Percentiles rank a stretch among this genome's conserved stretches.
Conservation (phyloP, 495 filamentous ascomycete species). For the Penicillium bovifimosum region DNA sequence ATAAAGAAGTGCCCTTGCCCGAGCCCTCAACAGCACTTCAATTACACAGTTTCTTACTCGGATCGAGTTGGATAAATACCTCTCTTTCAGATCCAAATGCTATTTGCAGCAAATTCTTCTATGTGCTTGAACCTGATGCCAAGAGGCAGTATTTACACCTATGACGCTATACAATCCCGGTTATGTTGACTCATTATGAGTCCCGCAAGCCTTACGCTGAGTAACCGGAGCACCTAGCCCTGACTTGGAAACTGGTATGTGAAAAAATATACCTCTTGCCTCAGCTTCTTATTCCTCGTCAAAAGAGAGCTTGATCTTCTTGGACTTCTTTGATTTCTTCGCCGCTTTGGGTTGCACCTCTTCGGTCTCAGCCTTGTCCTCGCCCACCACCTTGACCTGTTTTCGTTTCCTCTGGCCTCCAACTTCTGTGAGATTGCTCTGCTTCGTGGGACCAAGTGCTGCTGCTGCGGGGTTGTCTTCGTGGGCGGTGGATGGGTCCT, state of each 20-base stretch:
- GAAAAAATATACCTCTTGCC: not conserved
- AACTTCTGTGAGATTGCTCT: conserved; percentile 37
- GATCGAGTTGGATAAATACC: not conserved
- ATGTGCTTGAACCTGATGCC: not conserved
- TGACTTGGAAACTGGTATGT: not conserved
- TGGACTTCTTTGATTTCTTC: conserved; percentile 40
- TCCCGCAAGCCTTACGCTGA: conserved; percentile 2
- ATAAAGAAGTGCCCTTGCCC: conserved; percentile 14
- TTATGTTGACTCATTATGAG: conserved; percentile 23
- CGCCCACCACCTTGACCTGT: conserved; percentile 38
- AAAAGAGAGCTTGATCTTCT: conserved; percentile 46
- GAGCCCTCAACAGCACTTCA: not conserved
- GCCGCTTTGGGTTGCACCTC: conserved; percentile 21
- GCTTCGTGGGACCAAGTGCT: conserved; percentile 22
- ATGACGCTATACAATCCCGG: conserved; percentile 2
- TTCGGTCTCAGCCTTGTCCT: conserved; percentile 25
- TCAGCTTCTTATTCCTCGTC: conserved; percentile 27
- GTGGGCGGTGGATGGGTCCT: conserved; percentile 6
- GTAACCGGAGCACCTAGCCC: not conserved
- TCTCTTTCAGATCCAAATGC: not conserved
- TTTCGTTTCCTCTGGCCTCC: conserved; percentile 42
- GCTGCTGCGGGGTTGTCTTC: conserved; percentile 16
- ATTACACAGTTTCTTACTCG: not conserved
- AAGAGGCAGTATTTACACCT: not conserved
- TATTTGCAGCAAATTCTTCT: not conserved